Percentiles rank a stretch among this genome's conserved stretches.
Evolutionary conservation across 2,329 filamentous ascomycete species (phyloP).

Genomic region (Fusarium cicatricum): DNA sequence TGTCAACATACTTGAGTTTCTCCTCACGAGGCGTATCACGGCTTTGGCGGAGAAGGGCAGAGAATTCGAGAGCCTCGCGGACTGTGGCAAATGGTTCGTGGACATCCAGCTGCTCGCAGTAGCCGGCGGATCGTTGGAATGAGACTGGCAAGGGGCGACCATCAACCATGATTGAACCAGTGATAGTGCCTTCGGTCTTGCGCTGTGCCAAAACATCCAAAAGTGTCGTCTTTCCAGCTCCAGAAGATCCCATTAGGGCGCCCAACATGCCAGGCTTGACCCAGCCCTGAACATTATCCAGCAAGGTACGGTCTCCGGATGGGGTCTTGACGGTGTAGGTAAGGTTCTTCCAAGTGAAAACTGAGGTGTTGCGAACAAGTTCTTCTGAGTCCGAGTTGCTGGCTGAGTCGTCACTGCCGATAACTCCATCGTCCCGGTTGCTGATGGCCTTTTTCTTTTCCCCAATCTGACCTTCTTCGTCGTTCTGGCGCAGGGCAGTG

Average conservation of each 20-base stretch:
- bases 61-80: conserved; percentile 78
- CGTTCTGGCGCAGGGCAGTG: conserved; percentile 43
- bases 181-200: conserved; percentile 79
- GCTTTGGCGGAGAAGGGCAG: conserved; percentile 76
- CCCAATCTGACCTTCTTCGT: conserved; percentile 58
- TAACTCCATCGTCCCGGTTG: conserved; percentile 17
- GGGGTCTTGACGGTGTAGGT: conserved; percentile 73
- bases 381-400: conserved; percentile 41
- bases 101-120: conserved; percentile 83
- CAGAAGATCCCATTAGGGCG: conserved; percentile 82
- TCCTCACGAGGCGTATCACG: conserved; percentile 69
- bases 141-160: conserved; percentile 74
- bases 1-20: conserved; percentile 79
- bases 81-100: conserved; percentile 78
- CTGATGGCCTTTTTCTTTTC: conserved; percentile 31
- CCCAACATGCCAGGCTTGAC: conserved; percentile 82
- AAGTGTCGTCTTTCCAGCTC: conserved; percentile 86
- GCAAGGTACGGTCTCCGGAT: conserved; percentile 69
- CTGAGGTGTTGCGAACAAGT: conserved; percentile 68
- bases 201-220: conserved; percentile 83
- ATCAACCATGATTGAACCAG: conserved; percentile 79
- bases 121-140: conserved; percentile 82
- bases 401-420: conserved; percentile 19
- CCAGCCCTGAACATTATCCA: conserved; percentile 85
- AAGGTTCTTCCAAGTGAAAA: conserved; percentile 80